These are phyloP conservation scores for Ramaria sp. DNA, from an alignment of 768 basidiomycete genomes.

Conservation along the genomic window DNA sequence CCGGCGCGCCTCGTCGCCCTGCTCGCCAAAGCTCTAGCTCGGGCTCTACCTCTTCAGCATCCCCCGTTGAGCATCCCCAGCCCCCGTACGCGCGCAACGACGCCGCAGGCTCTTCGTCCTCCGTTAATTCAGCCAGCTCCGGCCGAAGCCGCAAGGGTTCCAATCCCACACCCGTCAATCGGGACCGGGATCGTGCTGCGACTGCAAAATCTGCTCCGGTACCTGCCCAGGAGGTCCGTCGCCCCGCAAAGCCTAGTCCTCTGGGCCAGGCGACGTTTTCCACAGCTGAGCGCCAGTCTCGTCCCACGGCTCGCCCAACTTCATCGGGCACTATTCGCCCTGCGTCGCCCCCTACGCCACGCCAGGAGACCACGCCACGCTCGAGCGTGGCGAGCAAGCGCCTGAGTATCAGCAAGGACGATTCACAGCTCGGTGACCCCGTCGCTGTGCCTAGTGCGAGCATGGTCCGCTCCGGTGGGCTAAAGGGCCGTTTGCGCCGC, in stretches of 20 bases:
- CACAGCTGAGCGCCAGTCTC: slow-evolving; percentile 40
- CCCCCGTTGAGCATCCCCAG: slow-evolving; percentile 27
- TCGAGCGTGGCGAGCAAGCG: slow-evolving; percentile 7
- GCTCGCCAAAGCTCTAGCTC: slow-evolving; percentile 34
- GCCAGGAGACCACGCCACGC: slow-evolving; percentile 25
- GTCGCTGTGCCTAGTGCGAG: slow-evolving; percentile 9
- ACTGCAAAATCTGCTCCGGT: slow-evolving; percentile 11
- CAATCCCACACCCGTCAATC: slow-evolving; percentile 23
- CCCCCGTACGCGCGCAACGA: slow-evolving; percentile 75
- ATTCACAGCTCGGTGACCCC: slow-evolving; percentile 10
- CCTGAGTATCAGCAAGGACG: slow-evolving; percentile 12
- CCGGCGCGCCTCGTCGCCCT: slow-evolving; percentile 60
- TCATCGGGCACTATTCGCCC: slow-evolving; percentile 48
- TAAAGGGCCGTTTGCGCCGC: slow-evolving; percentile 69
- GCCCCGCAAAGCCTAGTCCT: slow-evolving; percentile 46
- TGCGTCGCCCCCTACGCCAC: slow-evolving; percentile 55
- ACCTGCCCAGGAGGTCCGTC: slow-evolving; percentile 12
- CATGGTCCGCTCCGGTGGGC: slow-evolving; percentile 49
- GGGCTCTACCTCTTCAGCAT: slow-evolving; percentile 25
- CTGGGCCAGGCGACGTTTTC: slow-evolving; percentile 56
- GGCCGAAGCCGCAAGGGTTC: slow-evolving; percentile 7
- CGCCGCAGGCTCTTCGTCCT: slow-evolving; percentile 69
- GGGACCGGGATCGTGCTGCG: slow-evolving; percentile 15
- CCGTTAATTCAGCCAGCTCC: slow-evolving; percentile 46
- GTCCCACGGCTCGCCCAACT: not conserved